phyloP scores from a whole-genome alignment of 305 asterid species.

The Ilex paraguariensis region DNA sequence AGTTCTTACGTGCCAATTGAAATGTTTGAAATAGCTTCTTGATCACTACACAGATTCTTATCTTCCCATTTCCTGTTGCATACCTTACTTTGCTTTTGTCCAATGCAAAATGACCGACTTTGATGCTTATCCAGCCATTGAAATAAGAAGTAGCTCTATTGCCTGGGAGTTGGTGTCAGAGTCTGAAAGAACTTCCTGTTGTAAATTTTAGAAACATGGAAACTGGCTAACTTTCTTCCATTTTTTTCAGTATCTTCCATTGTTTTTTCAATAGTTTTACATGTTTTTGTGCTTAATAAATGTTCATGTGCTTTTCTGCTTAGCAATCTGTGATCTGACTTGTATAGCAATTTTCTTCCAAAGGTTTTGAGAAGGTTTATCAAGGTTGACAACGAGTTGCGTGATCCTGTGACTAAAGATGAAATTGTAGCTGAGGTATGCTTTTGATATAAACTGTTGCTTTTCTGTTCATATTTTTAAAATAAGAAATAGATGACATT shows the following conservation, averaged over 20 bases:
- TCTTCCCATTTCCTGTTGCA: too few species aligned
- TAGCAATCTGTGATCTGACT: too few species aligned
- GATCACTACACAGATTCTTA: background rate
- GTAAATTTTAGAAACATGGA: background rate
- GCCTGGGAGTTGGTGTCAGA: too few species aligned
- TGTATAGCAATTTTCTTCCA: conserved; percentile 7
- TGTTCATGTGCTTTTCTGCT: too few species aligned
- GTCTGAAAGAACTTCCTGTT: background rate
- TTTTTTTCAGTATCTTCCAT: background rate
- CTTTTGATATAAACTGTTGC: conserved; percentile 3
- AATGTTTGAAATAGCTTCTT: conserved; percentile 6
- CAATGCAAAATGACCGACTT: too few species aligned
- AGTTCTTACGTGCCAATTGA: conserved; percentile 15
- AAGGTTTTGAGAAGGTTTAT: conserved; percentile 71
- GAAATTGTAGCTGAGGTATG: conserved; percentile 83
- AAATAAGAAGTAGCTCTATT: too few species aligned
- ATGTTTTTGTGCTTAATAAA: too few species aligned
- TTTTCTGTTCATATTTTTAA: background rate
- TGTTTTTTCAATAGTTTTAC: too few species aligned
- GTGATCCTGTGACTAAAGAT: conserved; percentile 80
- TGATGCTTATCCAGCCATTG: too few species aligned
- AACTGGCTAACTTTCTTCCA: background rate
- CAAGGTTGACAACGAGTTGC: conserved; percentile 61
- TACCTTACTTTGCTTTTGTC: too few species aligned
- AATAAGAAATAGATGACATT: background rate